Evolutionary conservation across 495 filamentous ascomycete species (phyloP), one percentile per base, ranked within the genome.

Genomic region (Penicillium dipodomyicola): DNA sequence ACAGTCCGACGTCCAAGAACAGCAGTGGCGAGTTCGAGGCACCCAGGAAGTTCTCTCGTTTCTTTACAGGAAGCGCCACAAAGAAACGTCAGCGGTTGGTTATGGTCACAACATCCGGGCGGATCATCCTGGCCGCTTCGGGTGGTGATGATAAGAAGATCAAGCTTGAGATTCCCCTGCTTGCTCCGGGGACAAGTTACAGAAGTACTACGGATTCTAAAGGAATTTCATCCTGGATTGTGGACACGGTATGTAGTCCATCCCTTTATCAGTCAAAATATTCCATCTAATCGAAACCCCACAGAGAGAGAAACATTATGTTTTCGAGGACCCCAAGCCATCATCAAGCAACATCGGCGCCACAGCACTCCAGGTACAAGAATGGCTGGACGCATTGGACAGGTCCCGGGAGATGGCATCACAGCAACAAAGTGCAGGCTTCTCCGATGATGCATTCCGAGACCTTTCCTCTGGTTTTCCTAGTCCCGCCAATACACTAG

Each of bases 101-200:
- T 11, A 96, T 99, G 89, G 83, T 99, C 56, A 99, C 95, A 5
- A 94, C 90, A 1, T 88, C 87, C 60, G 95, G 85, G 19, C 85
- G 93, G 37, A 86, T 97, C 45, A 87, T 99, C 50, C 75, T 99
- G 64, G 91, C 89, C 9, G 90, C 93, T n/a, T 84, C 94, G 25
- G 92, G 91, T 1, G 93, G 94, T 0, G 94, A 96, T 59, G 92
- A 97, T 65, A 99, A 99, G 76, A 92, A 92, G 67, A 81, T 90
- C 33, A 99, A 99, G 69, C 76, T 87, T 57, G 94, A 97, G 62
- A 86, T 97, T 41, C 88, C 89, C 32, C 77, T 97, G 30, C 77
- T 96, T 14, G 77, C 77, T 1, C 73, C 86, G 0, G 91, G 87
- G 54, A 90, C 84, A 56, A 73, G 77, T 32, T 97, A 89, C 85